A percentile compares a stretch with the other conserved stretches of the same genome.
These are phyloP conservation scores for Tetrahymena borealis DNA, from an alignment of 73 alveolate genomes.

Conservation along the genomic window DNA sequence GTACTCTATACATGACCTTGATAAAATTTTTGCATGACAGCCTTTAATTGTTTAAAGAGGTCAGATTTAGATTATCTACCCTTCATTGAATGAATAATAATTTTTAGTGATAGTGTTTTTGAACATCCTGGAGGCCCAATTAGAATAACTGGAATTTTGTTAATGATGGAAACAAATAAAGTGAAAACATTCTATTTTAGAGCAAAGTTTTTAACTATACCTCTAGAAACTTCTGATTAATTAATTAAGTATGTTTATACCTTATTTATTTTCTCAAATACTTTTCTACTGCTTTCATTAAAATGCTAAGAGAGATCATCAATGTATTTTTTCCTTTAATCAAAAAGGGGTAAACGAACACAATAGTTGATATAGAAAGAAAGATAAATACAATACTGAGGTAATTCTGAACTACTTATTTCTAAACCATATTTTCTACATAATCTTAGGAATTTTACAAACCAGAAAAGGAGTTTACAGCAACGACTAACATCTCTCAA, in stretches of 20 bases:
- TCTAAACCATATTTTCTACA: constrained; percentile 14
- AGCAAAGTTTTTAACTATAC: constrained; percentile 58
- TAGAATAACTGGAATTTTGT: constrained; percentile 60
- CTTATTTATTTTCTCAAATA: constrained; percentile 9
- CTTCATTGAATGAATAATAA: constrained; percentile 47
- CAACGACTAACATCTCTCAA: constrained; percentile 66
- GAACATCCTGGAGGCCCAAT: constrained; percentile 80
- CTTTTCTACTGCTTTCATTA: neutral
- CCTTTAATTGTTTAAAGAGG: constrained; percentile 48
- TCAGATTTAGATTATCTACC: constrained; percentile 46
- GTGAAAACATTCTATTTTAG: constrained; percentile 52
- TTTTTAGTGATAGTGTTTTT: constrained; percentile 57
- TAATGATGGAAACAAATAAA: constrained; percentile 49
- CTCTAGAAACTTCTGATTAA: constrained; percentile 43
- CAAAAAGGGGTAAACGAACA: constrained; percentile 1
- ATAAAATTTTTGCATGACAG: constrained; percentile 29
- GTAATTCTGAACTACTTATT: neutral
- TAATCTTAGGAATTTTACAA: neutral
- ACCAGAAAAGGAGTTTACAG: constrained; percentile 51
- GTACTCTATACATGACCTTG: constrained; percentile 68
- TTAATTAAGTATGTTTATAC: constrained; percentile 37
- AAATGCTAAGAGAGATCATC: neutral
- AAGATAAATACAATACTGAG: neutral
- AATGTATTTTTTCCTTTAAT: constrained; percentile 1
- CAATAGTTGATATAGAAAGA: constrained; percentile 8